phyloP scores from a whole-genome alignment of 2,329 filamentous ascomycete genomes.

The Penicillium sp. region DNA sequence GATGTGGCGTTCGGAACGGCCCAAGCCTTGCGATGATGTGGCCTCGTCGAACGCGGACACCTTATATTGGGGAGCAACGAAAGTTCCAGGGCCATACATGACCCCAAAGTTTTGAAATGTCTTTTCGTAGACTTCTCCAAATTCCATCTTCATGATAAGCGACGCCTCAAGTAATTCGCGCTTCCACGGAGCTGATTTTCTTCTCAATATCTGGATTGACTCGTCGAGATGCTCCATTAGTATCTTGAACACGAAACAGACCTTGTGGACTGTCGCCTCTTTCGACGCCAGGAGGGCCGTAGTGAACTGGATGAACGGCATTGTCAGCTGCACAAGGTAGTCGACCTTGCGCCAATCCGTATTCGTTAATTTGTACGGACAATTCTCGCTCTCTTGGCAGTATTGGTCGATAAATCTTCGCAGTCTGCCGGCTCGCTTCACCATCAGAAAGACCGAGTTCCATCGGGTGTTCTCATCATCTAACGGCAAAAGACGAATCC shows the following conservation, averaged over 20 bases:
- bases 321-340: background rate
- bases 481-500: background rate
- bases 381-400: background rate
- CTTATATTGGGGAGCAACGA: background rate
- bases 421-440: background rate
- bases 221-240: background rate
- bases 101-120: too few species aligned
- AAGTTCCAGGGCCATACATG: too few species aligned
- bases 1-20: background rate
- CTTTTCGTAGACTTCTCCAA: too few species aligned
- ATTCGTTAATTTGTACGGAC: background rate
- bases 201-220: background rate
- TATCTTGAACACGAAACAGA: background rate
- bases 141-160: background rate
- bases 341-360: constrained; percentile 2
- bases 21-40: background rate
- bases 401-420: background rate
- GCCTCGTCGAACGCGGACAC: background rate
- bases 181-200: background rate
- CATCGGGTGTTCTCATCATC: background rate
- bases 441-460: background rate
- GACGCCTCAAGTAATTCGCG: background rate
- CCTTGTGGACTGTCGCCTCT: background rate
- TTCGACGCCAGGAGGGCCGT: background rate
- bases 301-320: background rate